Evolutionary conservation across 2,329 filamentous ascomycete species (phyloP).

Genomic region (Monilinia aucupariae): DNA sequence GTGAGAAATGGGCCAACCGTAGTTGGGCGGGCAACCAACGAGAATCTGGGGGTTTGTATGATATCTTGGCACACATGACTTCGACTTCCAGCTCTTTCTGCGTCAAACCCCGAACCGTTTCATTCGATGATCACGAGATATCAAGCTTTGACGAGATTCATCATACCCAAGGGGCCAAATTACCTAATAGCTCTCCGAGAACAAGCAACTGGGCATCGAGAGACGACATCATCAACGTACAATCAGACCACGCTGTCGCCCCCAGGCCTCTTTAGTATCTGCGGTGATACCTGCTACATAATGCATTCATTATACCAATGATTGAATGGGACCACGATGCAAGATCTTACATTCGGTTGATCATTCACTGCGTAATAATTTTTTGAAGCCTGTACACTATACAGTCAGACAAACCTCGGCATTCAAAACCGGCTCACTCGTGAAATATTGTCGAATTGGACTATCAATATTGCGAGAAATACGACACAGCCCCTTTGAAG

Average conservation of each 20-base stretch:
- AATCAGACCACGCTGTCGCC: constrained; percentile 3
- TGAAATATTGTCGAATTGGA: not conserved
- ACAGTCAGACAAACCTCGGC: constrained; percentile 3
- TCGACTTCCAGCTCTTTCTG: not conserved
- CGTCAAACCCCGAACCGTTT: not conserved
- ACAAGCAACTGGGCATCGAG: not conserved
- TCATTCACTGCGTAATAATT: constrained; percentile 10
- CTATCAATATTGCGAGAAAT: not conserved
- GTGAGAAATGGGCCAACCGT: not conserved
- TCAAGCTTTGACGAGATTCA: not conserved
- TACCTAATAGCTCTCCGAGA: constrained; percentile 9
- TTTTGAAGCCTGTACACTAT: not conserved
- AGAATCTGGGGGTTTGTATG: constrained; percentile 1
- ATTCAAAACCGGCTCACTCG: not conserved
- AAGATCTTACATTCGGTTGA: constrained; percentile 1
- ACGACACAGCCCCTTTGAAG: not conserved
- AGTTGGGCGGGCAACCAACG: constrained; percentile 1
- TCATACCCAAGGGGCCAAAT: not conserved
- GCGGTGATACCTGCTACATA: constrained; percentile 12
- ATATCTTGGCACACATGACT: constrained; percentile 12
- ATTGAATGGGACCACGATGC: constrained; percentile 8
- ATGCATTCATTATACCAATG: constrained; percentile 14
- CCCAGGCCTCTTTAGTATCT: not conserved
- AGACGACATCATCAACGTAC: constrained; percentile 9
- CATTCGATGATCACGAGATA: not conserved